Base-by-base conservation (phyloP, 352 stramenopile genomes). In the Thraustochytrium sp. region DNA sequence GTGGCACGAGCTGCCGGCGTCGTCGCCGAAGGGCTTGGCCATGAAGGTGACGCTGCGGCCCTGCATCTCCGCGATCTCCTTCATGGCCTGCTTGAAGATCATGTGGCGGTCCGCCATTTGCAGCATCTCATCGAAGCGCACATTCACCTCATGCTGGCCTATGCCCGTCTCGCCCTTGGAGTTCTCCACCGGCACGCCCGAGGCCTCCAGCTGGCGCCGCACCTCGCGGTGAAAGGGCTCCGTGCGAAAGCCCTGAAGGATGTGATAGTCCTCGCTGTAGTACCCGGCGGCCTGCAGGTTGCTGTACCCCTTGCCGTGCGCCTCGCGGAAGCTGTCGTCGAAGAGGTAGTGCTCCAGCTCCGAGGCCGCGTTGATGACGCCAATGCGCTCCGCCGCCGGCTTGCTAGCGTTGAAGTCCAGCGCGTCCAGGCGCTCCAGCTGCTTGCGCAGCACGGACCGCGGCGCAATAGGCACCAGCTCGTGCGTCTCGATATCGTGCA, bases 191-290 rank as follows among this genome's bases (percentile, higher is more conserved):
- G 44, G 49, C 9, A 85, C 34, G 37, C 65, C 80, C 21, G 80
- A 84, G 21, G 23, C 48, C 5, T 38, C 16, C 23, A 85, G 73
- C 37, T 13, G 3, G 16, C 42, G 34, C 38, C 80, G 54, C 53
- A 75, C 48, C 11, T 29, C 38, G 48, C 54, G 42, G 23, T 73
- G 49, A 61, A 73, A 84, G 36, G 38, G 46, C 53, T 85, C 80
- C 9, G 40, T 75, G 11, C 68, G 49, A 21, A 21, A 34, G 53
- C 65, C 68, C 48, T 85, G 80, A 2, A 85, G 80, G 40, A 85
- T 80, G 44, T 85, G 80, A 54, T 85, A 85, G 56, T 85, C 80
- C 73, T 85, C 80, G 29, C n/a, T 42, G 61, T 84, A 83, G 34
- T 56, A 62, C 3, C 80, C 68, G 26, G 73, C 51, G 46, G 65